phyloP scores from a whole-genome alignment of 2,329 filamentous ascomycete species.

The Colletotrichum destructivum region DNA sequence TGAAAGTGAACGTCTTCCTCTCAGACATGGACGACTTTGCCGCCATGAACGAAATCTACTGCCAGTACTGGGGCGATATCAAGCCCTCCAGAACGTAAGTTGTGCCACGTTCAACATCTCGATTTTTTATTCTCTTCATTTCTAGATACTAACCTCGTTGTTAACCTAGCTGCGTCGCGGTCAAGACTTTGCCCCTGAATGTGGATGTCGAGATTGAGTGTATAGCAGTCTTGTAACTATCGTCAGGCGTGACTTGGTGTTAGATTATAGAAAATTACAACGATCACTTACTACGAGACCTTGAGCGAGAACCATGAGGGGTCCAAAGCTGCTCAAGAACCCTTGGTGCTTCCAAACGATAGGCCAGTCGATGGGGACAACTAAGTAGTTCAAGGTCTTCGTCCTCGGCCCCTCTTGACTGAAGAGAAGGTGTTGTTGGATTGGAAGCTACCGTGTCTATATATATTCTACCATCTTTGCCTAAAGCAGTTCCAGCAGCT shows the following conservation, averaged over 20 bases:
- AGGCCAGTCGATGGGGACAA: not conserved
- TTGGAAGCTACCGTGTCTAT: not conserved
- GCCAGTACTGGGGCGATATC: conserved; percentile 74
- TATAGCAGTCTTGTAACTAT: conserved; percentile 49
- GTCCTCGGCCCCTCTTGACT: fast-evolving
- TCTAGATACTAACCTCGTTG: not conserved
- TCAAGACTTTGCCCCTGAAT: conserved; percentile 52
- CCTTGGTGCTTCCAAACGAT: not conserved
- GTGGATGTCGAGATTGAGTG: conserved; percentile 55
- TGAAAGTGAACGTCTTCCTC: conserved; percentile 83
- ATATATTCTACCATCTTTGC: not conserved
- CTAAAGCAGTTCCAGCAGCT: conserved; percentile 24
- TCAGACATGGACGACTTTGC: conserved; percentile 81
- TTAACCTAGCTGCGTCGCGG: conserved; percentile 51
- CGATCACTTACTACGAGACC: too few relatives aligned
- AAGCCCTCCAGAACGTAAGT: conserved; percentile 62
- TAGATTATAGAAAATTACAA: not conserved
- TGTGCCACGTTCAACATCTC: too few relatives aligned
- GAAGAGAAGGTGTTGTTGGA: fast-evolving
- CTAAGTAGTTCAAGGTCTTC: not conserved
- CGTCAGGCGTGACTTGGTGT: too few relatives aligned
- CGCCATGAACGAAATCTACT: conserved; percentile 82
- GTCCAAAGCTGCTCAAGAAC: fast-evolving
- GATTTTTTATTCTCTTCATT: too few relatives aligned
- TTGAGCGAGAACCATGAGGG: not conserved